Conservation (phyloP, 768 basidiomycete genomes). For the Termitomyces heimii region DNA sequence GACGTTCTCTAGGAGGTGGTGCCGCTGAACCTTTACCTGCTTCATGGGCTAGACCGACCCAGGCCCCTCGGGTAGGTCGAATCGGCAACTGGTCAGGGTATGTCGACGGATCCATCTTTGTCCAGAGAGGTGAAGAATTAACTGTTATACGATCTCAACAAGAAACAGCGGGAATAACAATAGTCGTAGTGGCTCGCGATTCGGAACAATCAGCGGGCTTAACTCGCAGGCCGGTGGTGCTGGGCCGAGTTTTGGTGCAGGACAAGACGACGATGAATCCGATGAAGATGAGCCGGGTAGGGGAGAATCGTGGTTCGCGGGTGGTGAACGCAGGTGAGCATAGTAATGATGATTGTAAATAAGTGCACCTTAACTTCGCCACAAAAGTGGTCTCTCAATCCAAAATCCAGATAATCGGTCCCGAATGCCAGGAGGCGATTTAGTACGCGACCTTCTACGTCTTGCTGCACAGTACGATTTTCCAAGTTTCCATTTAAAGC, state of each 20-base stretch:
- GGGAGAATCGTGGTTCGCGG: conserved; percentile 78
- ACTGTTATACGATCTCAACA: not conserved
- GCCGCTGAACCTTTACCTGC: conserved; percentile 42
- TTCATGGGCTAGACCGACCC: conserved; percentile 34
- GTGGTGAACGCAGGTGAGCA: conserved; percentile 85
- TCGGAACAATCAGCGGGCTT: conserved; percentile 24
- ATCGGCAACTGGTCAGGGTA: conserved; percentile 47
- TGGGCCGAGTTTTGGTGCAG: conserved; percentile 4
- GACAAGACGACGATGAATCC: conserved; percentile 28
- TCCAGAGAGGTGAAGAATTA: not conserved
- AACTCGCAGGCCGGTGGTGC: conserved; percentile 4
- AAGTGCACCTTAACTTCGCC: not conserved
- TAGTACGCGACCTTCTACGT: conserved; percentile 68
- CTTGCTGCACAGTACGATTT: conserved; percentile 72
- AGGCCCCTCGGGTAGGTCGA: conserved; percentile 40
- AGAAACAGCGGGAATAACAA: conserved; percentile 7
- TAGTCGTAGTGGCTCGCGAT: conserved; percentile 16
- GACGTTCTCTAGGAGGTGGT: conserved; percentile 44
- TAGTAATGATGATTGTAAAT: not conserved
- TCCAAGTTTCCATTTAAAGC: not conserved
- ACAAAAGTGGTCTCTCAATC: conserved; percentile 74
- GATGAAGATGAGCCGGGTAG: conserved; percentile 50
- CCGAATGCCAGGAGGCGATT: conserved; percentile 45
- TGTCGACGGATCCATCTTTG: not conserved
- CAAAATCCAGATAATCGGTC: conserved; percentile 68